A percentile compares a stretch with the other conserved stretches of the same genome.
Evolutionary conservation across 257 asterid genomes (phyloP).

Genomic region (Lithospermum erythrorhizon): DNA sequence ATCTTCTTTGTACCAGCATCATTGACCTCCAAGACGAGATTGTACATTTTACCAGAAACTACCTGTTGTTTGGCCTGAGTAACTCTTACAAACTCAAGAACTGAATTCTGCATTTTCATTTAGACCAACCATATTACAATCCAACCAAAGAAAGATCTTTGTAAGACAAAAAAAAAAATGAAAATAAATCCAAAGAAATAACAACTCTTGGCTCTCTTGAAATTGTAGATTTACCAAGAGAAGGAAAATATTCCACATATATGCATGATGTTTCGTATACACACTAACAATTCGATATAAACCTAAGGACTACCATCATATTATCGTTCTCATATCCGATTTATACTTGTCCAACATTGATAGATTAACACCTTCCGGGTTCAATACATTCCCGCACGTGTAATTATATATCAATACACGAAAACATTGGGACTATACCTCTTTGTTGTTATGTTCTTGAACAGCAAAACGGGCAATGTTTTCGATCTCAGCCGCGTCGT

Average conservation of each 20-base stretch:
- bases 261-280: no score
- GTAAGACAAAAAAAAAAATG: not conserved
- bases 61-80: slow-evolving; percentile 35
- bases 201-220: not conserved
- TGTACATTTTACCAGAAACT: slow-evolving; percentile 35
- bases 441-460: slow-evolving; percentile 31
- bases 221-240: no score
- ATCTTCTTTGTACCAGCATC: slow-evolving; percentile 34
- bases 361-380: no score
- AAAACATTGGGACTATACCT: slow-evolving; percentile 22
- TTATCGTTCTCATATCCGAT: no score
- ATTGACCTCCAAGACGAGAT: slow-evolving; percentile 36
- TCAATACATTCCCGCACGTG: no score
- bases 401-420: no score
- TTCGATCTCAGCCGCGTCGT: slow-evolving; percentile 25
- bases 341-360: no score
- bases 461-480: slow-evolving; percentile 42
- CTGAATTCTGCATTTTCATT: slow-evolving; percentile 23
- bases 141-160: not conserved
- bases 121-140: no score
- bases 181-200: not conserved
- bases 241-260: no score
- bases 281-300: no score
- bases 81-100: slow-evolving; percentile 30
- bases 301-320: no score